These are phyloP conservation scores for Arctostaphylos glauca DNA, from an alignment of 148 eudicot species.

Conservation along the genomic window DNA sequence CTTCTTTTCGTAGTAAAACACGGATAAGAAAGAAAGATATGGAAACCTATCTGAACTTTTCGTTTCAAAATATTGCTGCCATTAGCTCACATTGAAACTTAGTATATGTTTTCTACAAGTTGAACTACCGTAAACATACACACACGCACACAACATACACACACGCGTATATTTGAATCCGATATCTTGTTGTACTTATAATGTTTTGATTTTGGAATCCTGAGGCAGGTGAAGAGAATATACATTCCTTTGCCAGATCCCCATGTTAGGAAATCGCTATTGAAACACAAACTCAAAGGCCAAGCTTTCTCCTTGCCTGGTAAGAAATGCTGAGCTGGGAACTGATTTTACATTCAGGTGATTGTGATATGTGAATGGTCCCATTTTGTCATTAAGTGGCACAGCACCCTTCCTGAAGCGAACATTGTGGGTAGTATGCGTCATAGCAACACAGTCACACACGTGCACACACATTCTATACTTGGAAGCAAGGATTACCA, in stretches of 20 bases:
- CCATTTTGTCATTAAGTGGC: not conserved
- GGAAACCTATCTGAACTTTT: not conserved
- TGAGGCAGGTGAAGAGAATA: conserved; percentile 84
- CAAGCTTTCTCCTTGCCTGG: conserved; percentile 87
- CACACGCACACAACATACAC: not conserved
- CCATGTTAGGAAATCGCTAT: conserved; percentile 66
- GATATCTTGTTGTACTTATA: not conserved
- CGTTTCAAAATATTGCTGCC: not conserved
- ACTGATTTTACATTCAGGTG: conserved; percentile 2
- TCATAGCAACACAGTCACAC: not conserved
- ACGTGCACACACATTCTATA: too few relatives aligned
- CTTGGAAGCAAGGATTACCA: not conserved
- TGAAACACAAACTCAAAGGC: conserved; percentile 81
- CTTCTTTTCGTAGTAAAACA: not conserved
- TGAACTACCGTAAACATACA: not conserved
- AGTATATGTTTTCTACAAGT: not conserved
- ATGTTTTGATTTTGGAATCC: conserved; percentile 13
- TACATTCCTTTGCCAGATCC: conserved; percentile 93
- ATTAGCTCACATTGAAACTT: not conserved
- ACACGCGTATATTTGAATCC: not conserved
- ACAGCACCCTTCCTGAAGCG: not conserved
- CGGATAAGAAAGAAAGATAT: not conserved
- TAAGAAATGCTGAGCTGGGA: conserved; percentile 27
- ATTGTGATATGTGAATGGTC: not conserved
- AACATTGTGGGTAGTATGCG: not conserved